Evolutionary conservation across 1,284 basidiomycete species (phyloP).

Genomic region (Kalmanozyma brasiliensis): DNA sequence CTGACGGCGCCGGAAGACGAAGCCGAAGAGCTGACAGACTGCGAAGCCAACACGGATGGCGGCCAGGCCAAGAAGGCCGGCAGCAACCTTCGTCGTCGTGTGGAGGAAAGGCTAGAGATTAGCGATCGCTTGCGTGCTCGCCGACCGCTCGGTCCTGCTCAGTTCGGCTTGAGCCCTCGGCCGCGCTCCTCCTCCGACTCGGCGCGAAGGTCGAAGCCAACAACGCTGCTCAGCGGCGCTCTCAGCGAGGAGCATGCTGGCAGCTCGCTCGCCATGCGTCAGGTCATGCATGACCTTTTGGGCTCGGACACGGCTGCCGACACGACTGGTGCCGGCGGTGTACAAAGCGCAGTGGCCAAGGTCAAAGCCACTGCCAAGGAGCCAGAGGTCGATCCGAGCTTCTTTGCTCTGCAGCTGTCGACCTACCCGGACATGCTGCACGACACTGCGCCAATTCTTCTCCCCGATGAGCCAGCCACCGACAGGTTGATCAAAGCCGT

Average conservation of each 20-base stretch:
- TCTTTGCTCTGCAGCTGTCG: constrained; percentile 86
- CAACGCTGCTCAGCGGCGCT: constrained; percentile 6
- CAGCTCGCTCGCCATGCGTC: constrained; percentile 43
- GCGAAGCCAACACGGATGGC: not conserved
- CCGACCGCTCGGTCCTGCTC: constrained; percentile 48
- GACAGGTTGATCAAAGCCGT: constrained; percentile 78
- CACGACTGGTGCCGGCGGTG: not conserved
- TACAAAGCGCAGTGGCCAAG: constrained; percentile 1
- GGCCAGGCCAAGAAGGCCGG: not conserved
- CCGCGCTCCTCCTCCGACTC: constrained; percentile 79
- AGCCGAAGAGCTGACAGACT: not conserved
- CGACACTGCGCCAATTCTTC: constrained; percentile 68
- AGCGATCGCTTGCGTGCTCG: constrained; percentile 47
- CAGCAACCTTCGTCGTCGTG: constrained; percentile 33
- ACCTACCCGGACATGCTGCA: constrained; percentile 62
- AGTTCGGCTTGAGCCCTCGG: constrained; percentile 46
- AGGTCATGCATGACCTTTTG: constrained; percentile 53
- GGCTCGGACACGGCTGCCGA: constrained; percentile 17
- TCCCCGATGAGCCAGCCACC: constrained; percentile 72
- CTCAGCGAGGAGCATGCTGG: constrained; percentile 14
- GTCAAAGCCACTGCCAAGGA: constrained; percentile 29
- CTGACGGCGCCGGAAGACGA: constrained; percentile 33
- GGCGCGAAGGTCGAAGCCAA: constrained; percentile 63
- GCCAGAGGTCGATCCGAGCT: constrained; percentile 79
- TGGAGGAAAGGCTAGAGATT: constrained; percentile 39